Conservation (phyloP, 2,329 filamentous ascomycete genomes). For the Arthroderma sp. region DNA sequence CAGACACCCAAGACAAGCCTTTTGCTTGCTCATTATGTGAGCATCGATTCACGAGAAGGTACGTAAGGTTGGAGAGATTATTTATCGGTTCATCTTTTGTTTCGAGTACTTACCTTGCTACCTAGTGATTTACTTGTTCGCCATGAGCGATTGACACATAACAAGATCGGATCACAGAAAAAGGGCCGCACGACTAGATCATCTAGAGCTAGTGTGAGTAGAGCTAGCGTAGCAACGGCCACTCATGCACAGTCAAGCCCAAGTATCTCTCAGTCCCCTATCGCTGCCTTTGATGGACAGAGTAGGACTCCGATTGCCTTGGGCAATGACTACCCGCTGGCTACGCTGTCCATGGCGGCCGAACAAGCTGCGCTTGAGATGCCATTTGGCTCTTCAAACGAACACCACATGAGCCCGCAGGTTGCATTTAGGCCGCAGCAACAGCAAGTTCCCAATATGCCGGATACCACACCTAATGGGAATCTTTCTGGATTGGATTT, state of each 20-base stretch:
- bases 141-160: constrained; percentile 37
- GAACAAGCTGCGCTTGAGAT: constrained; percentile 27
- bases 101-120: background rate
- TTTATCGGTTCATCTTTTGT: background rate
- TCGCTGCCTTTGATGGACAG: constrained; percentile 22
- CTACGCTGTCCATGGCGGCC: constrained; percentile 29
- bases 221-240: background rate
- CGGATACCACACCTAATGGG: background rate
- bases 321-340: constrained; percentile 21
- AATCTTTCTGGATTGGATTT: constrained; percentile 9
- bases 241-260: constrained; percentile 15
- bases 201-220: constrained; percentile 13
- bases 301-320: background rate
- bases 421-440: constrained; percentile 1
- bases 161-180: constrained; percentile 23
- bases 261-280: background rate
- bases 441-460: constrained; percentile 1
- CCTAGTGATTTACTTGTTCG: constrained; percentile 34
- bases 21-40: constrained; percentile 37
- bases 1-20: constrained; percentile 38
- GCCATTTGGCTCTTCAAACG: constrained; percentile 7
- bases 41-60: constrained; percentile 36
- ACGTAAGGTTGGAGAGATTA: constrained; percentile 6
- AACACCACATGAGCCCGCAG: constrained; percentile 3
- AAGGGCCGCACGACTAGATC: constrained; percentile 20